Conservation (phyloP, 352 stramenopile genomes). For the Phytophthora idaei region DNA sequence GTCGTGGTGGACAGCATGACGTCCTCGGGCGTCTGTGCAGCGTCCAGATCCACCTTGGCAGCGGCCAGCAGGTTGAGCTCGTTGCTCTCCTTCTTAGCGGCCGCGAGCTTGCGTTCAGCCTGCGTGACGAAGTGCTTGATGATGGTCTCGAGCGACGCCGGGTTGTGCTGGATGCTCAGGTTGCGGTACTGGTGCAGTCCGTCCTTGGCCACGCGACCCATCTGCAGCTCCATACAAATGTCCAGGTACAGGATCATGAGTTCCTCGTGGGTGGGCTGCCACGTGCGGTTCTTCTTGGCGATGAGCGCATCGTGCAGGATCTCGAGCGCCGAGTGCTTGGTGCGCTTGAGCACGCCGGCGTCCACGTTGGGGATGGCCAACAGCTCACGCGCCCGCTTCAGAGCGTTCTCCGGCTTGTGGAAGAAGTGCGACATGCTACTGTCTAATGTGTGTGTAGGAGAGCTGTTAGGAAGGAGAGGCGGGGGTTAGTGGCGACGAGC, state of each 20-base stretch:
- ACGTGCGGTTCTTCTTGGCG: constrained; percentile 95
- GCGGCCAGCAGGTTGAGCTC: constrained; percentile 83
- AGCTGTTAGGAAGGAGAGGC: constrained; percentile 8
- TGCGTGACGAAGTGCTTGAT: constrained; percentile 93
- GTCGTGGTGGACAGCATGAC: constrained; percentile 98
- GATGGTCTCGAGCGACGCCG: constrained; percentile 94
- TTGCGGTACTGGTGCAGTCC: constrained; percentile 99
- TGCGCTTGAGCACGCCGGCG: constrained; percentile 68
- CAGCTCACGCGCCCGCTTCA: constrained; percentile 91
- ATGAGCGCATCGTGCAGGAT: constrained; percentile 95
- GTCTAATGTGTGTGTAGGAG: constrained; percentile 16
- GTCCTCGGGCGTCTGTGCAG: constrained; percentile 93
- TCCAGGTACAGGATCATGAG: constrained; percentile 98
- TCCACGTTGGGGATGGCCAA: constrained; percentile 79
- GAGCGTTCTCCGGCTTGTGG: constrained; percentile 92
- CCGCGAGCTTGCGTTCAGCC: constrained; percentile 88
- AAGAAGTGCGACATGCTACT: constrained; percentile 80
- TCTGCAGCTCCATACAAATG: constrained; percentile 96
- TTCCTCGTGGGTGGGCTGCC: constrained; percentile 96
- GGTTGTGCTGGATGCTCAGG: constrained; percentile 93
- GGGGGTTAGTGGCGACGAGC: constrained; percentile 8
- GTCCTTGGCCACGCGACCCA: constrained; percentile 96
- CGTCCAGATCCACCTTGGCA: constrained; percentile 90
- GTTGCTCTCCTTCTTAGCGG: constrained; percentile 87
- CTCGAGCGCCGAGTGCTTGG: constrained; percentile 84